A percentile compares a stretch with the other conserved stretches of the same genome.
Conservation (phyloP, 225 moss, liverwort and hornwort genomes). For the Physcomitrellopsis africana region DNA sequence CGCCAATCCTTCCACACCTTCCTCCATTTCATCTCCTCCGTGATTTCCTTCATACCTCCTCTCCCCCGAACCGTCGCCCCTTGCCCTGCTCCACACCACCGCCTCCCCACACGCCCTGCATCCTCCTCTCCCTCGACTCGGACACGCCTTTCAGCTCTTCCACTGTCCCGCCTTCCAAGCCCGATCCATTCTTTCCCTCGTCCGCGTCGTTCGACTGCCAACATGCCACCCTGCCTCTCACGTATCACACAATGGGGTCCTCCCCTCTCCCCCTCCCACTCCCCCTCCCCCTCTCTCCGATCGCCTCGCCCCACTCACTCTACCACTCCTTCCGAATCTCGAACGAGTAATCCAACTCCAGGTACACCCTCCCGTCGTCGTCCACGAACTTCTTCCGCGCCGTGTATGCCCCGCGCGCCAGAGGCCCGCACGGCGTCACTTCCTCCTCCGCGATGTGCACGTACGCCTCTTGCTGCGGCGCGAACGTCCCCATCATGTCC, state of each 20-base stretch:
- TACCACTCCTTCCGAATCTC: slow-evolving; percentile 83
- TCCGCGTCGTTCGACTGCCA: no score
- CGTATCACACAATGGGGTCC: slow-evolving; percentile 27
- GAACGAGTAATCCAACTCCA: slow-evolving; percentile 90
- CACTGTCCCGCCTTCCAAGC: no score
- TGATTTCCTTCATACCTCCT: no score
- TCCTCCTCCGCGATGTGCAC: slow-evolving; percentile 87
- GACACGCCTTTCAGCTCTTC: no score
- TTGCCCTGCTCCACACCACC: no score
- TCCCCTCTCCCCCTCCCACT: slow-evolving; percentile 1
- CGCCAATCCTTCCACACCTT: background rate
- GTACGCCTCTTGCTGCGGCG: slow-evolving; percentile 79
- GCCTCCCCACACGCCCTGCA: no score
- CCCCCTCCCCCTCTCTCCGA: background rate
- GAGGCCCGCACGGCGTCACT: slow-evolving; percentile 84
- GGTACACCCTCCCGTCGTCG: slow-evolving; percentile 77
- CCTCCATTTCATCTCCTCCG: no score
- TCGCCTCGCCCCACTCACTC: background rate
- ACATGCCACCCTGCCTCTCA: no score
- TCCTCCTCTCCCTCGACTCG: no score
- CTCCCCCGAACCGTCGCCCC: no score
- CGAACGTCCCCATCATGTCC: slow-evolving; percentile 93
- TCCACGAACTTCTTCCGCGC: slow-evolving; percentile 91
- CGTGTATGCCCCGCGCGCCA: slow-evolving; percentile 89
- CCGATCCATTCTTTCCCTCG: no score